A percentile compares a stretch with the other conserved stretches of the same genome.
phyloP scores from a whole-genome alignment of 1,284 basidiomycete genomes.

The Vanrija sp. region DNA sequence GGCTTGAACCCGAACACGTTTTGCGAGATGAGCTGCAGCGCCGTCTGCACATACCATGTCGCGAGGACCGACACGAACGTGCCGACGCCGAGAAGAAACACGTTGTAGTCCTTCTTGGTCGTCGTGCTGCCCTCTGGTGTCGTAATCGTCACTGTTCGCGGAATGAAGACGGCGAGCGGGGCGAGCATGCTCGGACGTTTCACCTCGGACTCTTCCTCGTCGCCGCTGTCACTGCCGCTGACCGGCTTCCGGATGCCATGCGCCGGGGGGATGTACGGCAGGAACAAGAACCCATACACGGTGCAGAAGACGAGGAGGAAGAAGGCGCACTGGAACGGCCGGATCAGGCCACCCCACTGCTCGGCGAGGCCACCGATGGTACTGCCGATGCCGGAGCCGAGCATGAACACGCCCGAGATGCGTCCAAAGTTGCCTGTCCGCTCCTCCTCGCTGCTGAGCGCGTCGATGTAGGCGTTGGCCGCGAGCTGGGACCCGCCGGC shows the following conservation, averaged over 20 bases:
- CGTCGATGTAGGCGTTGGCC: slow-evolving; percentile 31
- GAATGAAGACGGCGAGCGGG: slow-evolving; percentile 39
- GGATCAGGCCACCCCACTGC: slow-evolving; percentile 23
- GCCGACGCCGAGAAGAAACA: slow-evolving; percentile 33
- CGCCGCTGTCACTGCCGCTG: background rate
- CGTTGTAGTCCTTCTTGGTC: slow-evolving; percentile 25
- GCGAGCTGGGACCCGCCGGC: slow-evolving; percentile 37
- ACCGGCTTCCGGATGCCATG: slow-evolving; percentile 26
- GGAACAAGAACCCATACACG: slow-evolving; percentile 31
- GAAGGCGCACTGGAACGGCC: slow-evolving; percentile 39
- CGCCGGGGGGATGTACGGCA: slow-evolving; percentile 22
- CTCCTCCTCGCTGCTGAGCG: slow-evolving; percentile 25
- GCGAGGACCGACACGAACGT: slow-evolving; percentile 41
- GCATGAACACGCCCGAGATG: slow-evolving; percentile 31
- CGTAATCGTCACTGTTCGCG: slow-evolving; percentile 11
- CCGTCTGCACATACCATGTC: slow-evolving; percentile 35
- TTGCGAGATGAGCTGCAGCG: slow-evolving; percentile 34
- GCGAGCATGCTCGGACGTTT: slow-evolving; percentile 23
- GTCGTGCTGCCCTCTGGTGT: too few species aligned
- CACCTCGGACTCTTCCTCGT: background rate
- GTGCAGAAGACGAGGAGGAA: slow-evolving; percentile 35
- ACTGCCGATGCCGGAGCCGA: slow-evolving; percentile 13
- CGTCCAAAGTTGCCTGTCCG: slow-evolving; percentile 38
- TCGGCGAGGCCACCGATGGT: slow-evolving; percentile 34
- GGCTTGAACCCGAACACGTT: slow-evolving; percentile 35